Evolutionary conservation across 2,329 filamentous ascomycete species (phyloP), one percentile per base, ranked within the genome.

Genomic region (Exserohilum rostratum): DNA sequence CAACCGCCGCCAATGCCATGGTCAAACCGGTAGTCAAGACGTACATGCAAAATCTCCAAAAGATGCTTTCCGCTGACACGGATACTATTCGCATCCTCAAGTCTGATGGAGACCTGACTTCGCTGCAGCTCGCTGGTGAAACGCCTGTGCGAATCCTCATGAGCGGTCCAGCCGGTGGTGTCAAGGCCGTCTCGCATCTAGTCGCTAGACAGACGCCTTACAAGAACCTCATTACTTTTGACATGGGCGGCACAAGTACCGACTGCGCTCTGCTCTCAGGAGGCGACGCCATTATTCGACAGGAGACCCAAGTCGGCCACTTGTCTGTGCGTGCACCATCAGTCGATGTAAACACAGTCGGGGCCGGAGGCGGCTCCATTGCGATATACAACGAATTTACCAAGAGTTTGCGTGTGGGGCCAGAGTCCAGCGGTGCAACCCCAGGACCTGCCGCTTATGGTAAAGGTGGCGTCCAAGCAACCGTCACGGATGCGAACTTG

Each of bases 221-320:
- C 64, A 80, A 79, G 58, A 80, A 80, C 37, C 66, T 81, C 22
- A 80, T 82, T 46, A 81, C 79, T 0, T 70, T 82, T 11, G 80
- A 82, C 47, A 81, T 82, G 78, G 79, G 80, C n/a, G 80, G 79
- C 1, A 82, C 79, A 0, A 80, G 77, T 5, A 81, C 79, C 0
- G 80, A 82, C 49, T 79, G 78, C 54, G 79, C 79, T 1, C 61
- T 82, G 4, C 76, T 82, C 15, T 74, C 75, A 17, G 71, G 78
- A 15, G 76, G 77, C 2, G 74, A 77, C 49, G 76, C 76, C 5
- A 74, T 77, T 31, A 72, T 81, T 17, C 76, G 79, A 35, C 70
- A 79, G 30, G 79, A 82, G 58, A 82, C 79, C 0, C 72, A 78
- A 2, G 74, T 82, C 3, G 79, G 76, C 0, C 64, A 74, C 5